Evolutionary conservation across 768 basidiomycete genomes (phyloP), one percentile per base, ranked within the genome.

Genomic region (Hypholoma fasciculare): DNA sequence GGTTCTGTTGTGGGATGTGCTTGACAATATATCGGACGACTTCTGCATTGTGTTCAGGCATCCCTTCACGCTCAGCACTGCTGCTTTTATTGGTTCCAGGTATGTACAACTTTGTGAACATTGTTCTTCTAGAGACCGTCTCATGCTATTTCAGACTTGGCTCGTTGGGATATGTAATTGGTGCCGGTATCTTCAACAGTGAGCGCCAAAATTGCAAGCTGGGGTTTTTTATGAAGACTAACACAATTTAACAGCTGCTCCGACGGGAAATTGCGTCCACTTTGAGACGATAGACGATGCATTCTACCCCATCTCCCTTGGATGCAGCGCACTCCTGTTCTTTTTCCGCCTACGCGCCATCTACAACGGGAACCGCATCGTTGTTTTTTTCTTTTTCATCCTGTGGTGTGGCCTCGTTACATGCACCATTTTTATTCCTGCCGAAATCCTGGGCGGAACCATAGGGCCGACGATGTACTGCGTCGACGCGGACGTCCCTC

Each of bases 321-420:
- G 36, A 12, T 17, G 20, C 37, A 56, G 36, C 5, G 47, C 47
- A 11, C 37, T 56, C 11, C 38, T 56, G 14, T 56, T 49, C 37
- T 56, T 56, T 47, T 39, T 56, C 20, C 55, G 55, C 16, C 23
- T 56, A 34, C 30, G 55, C 30, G 55, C 55, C 14, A 49, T 56
- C 6, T 56, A 56, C 16, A 39, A 39, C 26, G 23, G 48, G 5
- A 26, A 56, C 7, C 36, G 36, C 2, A 20, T 20, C 14, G 26
- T 56, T 43, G n/a, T 42, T 5, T 13, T 9, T 17, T 49, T 14
- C 13, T 56, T 56, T 38, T 37, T 49, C 7, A 17, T 56, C 48
- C 23, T 56, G 17, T 56, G 55, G 55, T 36, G 48, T n/a, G 46
- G 36, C 16, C 19, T 56, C 7, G 12, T 56, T 8, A 47, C 37